A percentile compares a stretch with the other conserved stretches of the same genome.
Conservation (phyloP, 306 rosid genomes). For the Mimosa pudica region DNA sequence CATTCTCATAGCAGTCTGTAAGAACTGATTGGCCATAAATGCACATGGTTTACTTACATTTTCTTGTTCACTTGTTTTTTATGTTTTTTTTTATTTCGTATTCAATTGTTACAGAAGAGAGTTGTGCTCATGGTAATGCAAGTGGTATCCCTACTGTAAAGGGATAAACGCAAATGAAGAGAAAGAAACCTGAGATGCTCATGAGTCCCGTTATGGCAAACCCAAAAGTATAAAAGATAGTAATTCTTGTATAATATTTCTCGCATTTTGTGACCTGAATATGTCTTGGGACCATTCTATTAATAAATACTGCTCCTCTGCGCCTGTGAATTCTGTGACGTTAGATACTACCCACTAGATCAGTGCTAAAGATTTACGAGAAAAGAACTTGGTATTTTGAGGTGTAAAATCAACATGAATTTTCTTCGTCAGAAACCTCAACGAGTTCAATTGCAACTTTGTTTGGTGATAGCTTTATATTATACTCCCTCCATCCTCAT, state of each 20-base stretch:
- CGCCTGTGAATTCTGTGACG: neutral
- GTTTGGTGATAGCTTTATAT: too few species aligned
- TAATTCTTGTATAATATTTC: neutral
- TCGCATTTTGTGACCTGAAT: neutral
- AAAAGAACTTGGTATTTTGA: neutral
- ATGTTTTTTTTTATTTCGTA: neutral
- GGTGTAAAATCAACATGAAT: neutral
- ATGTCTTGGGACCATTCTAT: slow-evolving; percentile 23
- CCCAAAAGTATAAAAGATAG: neutral
- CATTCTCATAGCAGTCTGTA: slow-evolving; percentile 23
- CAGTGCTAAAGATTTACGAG: neutral
- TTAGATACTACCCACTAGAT: neutral
- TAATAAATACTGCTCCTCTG: neutral
- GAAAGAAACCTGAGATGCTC: slow-evolving; percentile 21
- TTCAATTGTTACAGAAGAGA: neutral
- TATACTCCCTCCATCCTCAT: neutral
- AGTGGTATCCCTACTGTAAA: slow-evolving; percentile 43
- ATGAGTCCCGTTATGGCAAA: slow-evolving; percentile 36
- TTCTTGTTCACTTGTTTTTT: slow-evolving; percentile 9
- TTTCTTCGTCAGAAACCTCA: slow-evolving; percentile 2
- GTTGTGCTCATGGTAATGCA: slow-evolving; percentile 33
- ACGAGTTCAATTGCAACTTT: neutral
- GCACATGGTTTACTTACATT: slow-evolving; percentile 17
- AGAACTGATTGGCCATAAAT: slow-evolving; percentile 34
- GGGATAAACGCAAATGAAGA: slow-evolving; percentile 25